Evolutionary conservation across 208 protist genomes (phyloP).

Genomic region (Acanthamoeba pearcei): DNA sequence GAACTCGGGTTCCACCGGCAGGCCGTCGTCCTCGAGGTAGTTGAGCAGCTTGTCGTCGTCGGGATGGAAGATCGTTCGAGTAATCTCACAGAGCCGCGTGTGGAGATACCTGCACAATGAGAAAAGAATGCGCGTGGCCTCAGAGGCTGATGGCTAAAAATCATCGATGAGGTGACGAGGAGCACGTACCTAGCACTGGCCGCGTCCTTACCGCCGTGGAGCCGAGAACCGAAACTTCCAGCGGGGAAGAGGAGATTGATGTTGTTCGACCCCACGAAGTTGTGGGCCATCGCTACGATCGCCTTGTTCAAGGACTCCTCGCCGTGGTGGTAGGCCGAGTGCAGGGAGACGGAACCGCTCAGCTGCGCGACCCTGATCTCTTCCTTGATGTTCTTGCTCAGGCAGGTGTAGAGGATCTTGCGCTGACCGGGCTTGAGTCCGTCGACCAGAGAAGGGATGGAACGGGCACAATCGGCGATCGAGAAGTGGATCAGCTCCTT

Average conservation of each 20-base stretch:
- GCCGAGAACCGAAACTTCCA: constrained; percentile 99
- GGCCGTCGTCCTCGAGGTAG: constrained; percentile 99
- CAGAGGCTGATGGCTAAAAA: not conserved
- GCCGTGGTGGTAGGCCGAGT: constrained; percentile 99
- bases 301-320: constrained; percentile 98
- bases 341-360: constrained; percentile 94
- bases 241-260: constrained; percentile 98
- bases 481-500: constrained; percentile 99
- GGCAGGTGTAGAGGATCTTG: constrained; percentile 99
- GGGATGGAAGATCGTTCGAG: constrained; percentile 96
- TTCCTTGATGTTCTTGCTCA: constrained; percentile 99
- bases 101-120: constrained; percentile 98
- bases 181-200: constrained; percentile 98
- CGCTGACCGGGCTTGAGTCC: constrained; percentile 99
- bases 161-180: not conserved
- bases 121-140: constrained; percentile 89
- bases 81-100: constrained; percentile 96
- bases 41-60: constrained; percentile 98
- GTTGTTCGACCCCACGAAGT: constrained; percentile 99
- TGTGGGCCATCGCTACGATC: constrained; percentile 99
- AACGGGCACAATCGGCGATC: constrained; percentile 95
- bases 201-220: constrained; percentile 99
- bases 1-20: constrained; percentile 98
- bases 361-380: constrained; percentile 99
- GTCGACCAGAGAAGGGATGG: constrained; percentile 97